These are phyloP conservation scores for Chenopodium quinoa DNA, from an alignment of 148 eudicot species.

Conservation along the genomic window DNA sequence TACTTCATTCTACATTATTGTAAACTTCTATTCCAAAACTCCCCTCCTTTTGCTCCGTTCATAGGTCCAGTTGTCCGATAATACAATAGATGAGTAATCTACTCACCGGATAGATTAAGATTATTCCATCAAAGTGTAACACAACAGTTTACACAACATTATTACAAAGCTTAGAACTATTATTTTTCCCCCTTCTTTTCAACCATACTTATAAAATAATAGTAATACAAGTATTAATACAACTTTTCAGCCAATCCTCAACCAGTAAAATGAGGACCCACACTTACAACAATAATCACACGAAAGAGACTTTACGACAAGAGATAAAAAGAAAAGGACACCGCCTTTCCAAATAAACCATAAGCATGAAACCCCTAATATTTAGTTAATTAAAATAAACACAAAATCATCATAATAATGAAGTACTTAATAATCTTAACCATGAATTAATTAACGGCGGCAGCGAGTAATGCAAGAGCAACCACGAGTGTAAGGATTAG, in stretches of 20 bases:
- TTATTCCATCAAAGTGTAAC: too few relatives aligned
- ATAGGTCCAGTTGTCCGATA: too few relatives aligned
- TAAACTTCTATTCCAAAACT: too few relatives aligned
- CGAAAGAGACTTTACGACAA: background rate
- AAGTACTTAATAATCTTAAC: background rate
- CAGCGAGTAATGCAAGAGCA: constrained; percentile 81
- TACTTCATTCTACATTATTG: too few relatives aligned
- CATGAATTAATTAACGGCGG: constrained; percentile 37
- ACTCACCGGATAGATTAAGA: background rate
- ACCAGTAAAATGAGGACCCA: background rate
- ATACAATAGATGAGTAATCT: too few relatives aligned
- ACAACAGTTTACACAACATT: background rate
- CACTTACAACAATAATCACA: background rate
- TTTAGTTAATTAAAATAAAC: background rate
- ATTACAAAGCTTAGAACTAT: background rate
- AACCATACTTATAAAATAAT: too few relatives aligned
- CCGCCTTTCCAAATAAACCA: background rate
- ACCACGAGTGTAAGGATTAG: constrained; percentile 65
- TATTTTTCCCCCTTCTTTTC: too few relatives aligned
- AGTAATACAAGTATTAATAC: too few relatives aligned
- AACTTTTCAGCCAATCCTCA: background rate
- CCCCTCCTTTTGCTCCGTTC: too few relatives aligned
- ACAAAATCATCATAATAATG: background rate
- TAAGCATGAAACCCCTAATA: background rate
- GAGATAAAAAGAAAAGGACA: background rate